Base-by-base conservation (phyloP, 75 land plant species). In the Pseudotsuga menziesii region DNA sequence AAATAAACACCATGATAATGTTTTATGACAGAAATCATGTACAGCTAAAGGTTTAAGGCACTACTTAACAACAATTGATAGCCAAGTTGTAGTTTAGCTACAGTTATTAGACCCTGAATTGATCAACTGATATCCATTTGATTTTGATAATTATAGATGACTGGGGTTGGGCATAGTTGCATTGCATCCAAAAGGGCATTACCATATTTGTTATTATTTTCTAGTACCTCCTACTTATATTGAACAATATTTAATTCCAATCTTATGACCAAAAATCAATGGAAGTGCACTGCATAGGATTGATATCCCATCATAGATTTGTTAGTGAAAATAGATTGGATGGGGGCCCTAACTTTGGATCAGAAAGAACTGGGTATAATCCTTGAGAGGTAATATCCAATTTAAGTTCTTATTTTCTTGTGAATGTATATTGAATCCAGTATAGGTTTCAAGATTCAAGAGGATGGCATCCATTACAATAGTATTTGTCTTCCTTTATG, bases 331-430 rank as follows among this genome's bases (percentile, higher is more conserved):
- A 64, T n/a, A 96, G 54, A 61, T 69, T 58, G 27, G 81, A 64
- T 73, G 94, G 91, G 4, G 78, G 78, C 56, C 93, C 94, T n/a
- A 78, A 84, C 26, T 80, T 88, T 48, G 77, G 73, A 71, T 81
- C 79, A 57, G 94, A 89, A 75, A 91, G 88, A 61, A 78, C 88
- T 25, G 99, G 99, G 60, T 97, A 82, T 64, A 96, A 67, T 29
- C 91, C 93, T 61, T 88, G 80, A n/a, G 97, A 88, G 27, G 87
- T 90, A 27, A 96, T 89, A 80, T 94, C 90, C 56, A 90, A 80
- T 56, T 97, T 91, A 58, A 96, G 93, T 84, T 91, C 94, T 78
- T 96, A 97, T 73, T 96, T n/a, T n/a, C n/a, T n/a, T n/a, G n/a
- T n/a, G n/a, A n/a, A n/a, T n/a, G n/a, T n/a, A n/a, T n/a, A n/a